Percentiles rank a stretch among this genome's conserved stretches.
Evolutionary conservation across 164 flowering plant genomes (phyloP).

Genomic region (Protea cynaroides): DNA sequence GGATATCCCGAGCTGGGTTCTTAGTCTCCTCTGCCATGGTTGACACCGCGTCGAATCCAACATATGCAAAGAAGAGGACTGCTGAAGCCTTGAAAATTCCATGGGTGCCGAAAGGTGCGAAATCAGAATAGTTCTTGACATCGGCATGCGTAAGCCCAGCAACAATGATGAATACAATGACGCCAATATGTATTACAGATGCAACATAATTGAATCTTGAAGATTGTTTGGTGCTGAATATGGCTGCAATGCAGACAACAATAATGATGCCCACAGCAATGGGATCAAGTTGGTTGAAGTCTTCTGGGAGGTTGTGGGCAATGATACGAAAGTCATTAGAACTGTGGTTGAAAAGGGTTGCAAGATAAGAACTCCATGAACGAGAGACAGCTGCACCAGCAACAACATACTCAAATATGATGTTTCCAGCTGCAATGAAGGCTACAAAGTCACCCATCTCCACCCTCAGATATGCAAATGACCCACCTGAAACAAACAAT

Average conservation of each 20-base stretch:
- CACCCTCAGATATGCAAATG: conserved; percentile 57
- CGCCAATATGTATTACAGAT: conserved; percentile 35
- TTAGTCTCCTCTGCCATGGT: conserved; percentile 61
- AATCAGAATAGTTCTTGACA: conserved; percentile 26
- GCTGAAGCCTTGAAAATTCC: conserved; percentile 49
- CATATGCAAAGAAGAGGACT: conserved; percentile 50
- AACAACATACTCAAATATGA: conserved; percentile 49
- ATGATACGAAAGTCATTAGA: conserved; percentile 45
- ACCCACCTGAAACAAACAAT: conserved; percentile 34
- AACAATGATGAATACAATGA: conserved; percentile 47
- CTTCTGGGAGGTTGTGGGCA: conserved; percentile 17
- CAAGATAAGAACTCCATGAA: conserved; percentile 68
- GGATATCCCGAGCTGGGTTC: conserved; percentile 53
- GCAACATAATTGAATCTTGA: conserved; percentile 51
- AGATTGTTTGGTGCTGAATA: conserved; percentile 50
- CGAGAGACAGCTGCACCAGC: conserved; percentile 56
- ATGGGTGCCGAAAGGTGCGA: conserved; percentile 37
- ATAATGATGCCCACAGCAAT: conserved; percentile 37
- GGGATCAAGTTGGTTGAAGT: conserved; percentile 51
- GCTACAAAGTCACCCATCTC: conserved; percentile 65
- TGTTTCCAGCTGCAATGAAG: conserved; percentile 65
- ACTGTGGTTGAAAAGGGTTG: conserved; percentile 44
- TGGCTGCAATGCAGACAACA: conserved; percentile 33
- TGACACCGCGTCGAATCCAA: conserved; percentile 54
- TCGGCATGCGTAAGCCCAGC: conserved; percentile 47